Evolutionary conservation across 164 flowering plant genomes (phyloP).

Genomic region (Chimonanthus praecox): DNA sequence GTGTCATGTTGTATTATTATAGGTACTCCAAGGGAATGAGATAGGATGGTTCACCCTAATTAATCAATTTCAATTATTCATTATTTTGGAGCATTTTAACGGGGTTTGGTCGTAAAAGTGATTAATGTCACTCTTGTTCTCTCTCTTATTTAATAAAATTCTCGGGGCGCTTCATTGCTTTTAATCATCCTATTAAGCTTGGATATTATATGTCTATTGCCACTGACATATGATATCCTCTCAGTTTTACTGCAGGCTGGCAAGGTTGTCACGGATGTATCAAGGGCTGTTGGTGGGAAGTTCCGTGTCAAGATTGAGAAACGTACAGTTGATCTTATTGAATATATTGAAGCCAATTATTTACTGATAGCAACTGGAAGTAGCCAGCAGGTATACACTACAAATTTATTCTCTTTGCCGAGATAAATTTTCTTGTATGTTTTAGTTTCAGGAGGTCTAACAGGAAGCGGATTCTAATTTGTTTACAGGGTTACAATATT

Average conservation of each 20-base stretch:
- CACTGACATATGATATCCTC: constrained; percentile 6
- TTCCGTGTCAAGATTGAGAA: constrained; percentile 65
- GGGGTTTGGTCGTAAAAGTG: no score
- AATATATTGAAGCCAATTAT: constrained; percentile 68
- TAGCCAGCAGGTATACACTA: constrained; percentile 59
- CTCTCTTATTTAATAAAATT: no score
- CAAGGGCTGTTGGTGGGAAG: constrained; percentile 38
- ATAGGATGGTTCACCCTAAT: no score
- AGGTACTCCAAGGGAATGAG: no score
- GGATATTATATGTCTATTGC: no score
- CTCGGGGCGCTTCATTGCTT: no score
- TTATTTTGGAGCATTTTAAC: no score
- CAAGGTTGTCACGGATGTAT: constrained; percentile 54
- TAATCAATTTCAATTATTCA: no score
- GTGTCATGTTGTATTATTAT: no score
- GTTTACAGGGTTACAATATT: constrained; percentile 61
- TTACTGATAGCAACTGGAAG: constrained; percentile 82
- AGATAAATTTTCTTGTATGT: constrained; percentile 2
- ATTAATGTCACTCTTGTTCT: no score
- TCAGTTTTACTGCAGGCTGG: constrained; percentile 81
- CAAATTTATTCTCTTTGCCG: not conserved
- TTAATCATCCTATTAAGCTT: no score
- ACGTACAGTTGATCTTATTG: constrained; percentile 36
- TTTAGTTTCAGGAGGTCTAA: not conserved
- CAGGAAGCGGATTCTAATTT: constrained; percentile 4